Evolutionary conservation across 2,329 filamentous ascomycete species (phyloP), one percentile per base, ranked within the genome.

Genomic region (Ambrosiella beaveri): DNA sequence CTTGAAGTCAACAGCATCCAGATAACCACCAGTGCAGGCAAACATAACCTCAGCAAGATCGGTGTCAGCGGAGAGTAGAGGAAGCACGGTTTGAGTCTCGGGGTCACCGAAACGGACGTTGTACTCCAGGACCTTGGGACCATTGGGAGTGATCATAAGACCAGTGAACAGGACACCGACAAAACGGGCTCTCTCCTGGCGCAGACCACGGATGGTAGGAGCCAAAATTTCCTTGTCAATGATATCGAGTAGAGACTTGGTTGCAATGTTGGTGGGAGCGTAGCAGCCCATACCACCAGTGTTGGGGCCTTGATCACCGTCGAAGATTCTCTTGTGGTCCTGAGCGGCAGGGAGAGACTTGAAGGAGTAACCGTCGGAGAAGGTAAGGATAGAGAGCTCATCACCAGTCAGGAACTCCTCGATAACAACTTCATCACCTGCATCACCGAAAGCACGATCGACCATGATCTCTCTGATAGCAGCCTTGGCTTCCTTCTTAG

Each of bases 271-370:
- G 1, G 90, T 94, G n/a, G 87, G 87, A 13, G 90, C 89, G 70
- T 97, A 97, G 68, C 89, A 95, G 56, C 93, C 93, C 93, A 97
- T 97, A 45, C 93, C 93, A 61, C 91, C 93, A 1, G 93, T 97
- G 72, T 97, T 97, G 41, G 89, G 87, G 1, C 93, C 93, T 54
- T 80, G 77, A 67, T 97, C 91, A 57, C 86, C 88, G 66, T 98
- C 93, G 57, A 86, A 86, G 63, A 94, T 89, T 62, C 89, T 81
- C 78, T 98, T 97, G 75, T 98, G 93, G 69, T 97, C 93, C 70
- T 98, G 93, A 1, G 91, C 91, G 0, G 93, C 85, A 4, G 91
- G 91, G 8, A 97, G 75, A 7, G 85, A 88, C 66, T 81, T 79
- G 68, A 95, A 86, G 1, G 84, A 85, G 67, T 86, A 85, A 56